These are phyloP conservation scores for Chlamydomonas sphaeroides DNA, from an alignment of 139 green algal genomes.

Conservation along the genomic window DNA sequence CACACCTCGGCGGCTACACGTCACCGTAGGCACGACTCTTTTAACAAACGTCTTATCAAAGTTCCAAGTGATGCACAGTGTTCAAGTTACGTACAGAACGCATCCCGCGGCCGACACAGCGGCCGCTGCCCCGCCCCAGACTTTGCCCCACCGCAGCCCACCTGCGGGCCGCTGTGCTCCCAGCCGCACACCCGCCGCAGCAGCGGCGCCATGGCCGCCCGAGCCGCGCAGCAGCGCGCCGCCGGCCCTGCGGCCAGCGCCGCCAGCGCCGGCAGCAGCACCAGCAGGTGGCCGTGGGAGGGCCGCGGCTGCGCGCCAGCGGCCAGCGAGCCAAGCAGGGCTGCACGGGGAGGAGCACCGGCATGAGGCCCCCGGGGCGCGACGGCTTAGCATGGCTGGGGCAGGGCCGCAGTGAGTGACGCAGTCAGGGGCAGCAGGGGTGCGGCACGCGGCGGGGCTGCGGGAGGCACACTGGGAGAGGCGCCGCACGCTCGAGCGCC, in stretches of 20 bases:
- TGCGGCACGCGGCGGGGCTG: background rate
- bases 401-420: background rate
- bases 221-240: background rate
- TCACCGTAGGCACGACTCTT: background rate
- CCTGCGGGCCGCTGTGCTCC: constrained; percentile 18
- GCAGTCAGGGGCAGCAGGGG: background rate
- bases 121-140: no score
- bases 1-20: no score
- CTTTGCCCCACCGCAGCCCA: background rate
- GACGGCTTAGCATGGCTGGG: no score
- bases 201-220: background rate
- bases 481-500: background rate
- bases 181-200: background rate
- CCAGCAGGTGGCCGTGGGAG: background rate
- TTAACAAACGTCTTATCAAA: background rate
- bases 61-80: no score
- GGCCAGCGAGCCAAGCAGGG: background rate
- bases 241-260: constrained; percentile 19
- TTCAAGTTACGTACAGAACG: no score
- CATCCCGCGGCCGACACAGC: no score
- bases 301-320: background rate
- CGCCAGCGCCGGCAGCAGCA: constrained; percentile 19
- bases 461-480: background rate
- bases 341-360: background rate
- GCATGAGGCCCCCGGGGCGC: background rate